A percentile compares a stretch with the other conserved stretches of the same genome.
These are phyloP conservation scores for Aspergillus caelatus DNA, from an alignment of 2,329 filamentous ascomycete genomes.

Conservation along the genomic window DNA sequence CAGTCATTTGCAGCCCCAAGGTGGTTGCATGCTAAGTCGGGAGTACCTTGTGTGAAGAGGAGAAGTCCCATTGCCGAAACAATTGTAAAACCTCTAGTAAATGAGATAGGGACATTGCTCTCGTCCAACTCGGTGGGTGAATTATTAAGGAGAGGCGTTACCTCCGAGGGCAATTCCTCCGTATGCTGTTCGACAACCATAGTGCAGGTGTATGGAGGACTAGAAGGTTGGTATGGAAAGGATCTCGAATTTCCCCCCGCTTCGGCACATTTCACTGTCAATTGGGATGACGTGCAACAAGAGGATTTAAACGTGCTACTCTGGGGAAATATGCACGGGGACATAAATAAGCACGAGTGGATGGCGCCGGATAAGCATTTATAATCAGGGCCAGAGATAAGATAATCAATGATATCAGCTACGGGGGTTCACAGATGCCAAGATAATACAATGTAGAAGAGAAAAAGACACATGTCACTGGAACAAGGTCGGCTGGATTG, in stretches of 20 bases:
- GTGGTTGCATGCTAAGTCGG: not conserved
- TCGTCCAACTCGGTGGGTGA: not conserved
- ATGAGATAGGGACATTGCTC: constrained; percentile 9
- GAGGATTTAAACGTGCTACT: not conserved
- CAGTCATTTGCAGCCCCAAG: not conserved
- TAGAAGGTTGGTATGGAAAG: not conserved
- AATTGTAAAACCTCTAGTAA: constrained; percentile 17
- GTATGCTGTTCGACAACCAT: constrained; percentile 13
- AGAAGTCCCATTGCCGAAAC: constrained; percentile 18
- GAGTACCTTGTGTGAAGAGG: constrained; percentile 23
- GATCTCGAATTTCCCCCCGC: not conserved
- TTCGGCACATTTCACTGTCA: not conserved
- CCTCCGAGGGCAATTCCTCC: constrained; percentile 17
- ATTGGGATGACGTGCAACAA: not conserved
- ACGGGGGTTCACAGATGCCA: not conserved
- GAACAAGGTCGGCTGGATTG: not conserved
- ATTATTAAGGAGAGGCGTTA: constrained; percentile 18
- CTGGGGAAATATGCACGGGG: not conserved
- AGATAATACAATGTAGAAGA: too few species aligned
- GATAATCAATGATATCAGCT: constrained; percentile 1
- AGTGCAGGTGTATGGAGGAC: not conserved
- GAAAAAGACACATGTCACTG: too few species aligned
- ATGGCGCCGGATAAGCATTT: constrained; percentile 5
- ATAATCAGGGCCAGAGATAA: constrained; percentile 10
- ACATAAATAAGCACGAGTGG: not conserved